Base-by-base conservation (phyloP, 352 stramenopile genomes). In the Phytophthora pistaciae region DNA sequence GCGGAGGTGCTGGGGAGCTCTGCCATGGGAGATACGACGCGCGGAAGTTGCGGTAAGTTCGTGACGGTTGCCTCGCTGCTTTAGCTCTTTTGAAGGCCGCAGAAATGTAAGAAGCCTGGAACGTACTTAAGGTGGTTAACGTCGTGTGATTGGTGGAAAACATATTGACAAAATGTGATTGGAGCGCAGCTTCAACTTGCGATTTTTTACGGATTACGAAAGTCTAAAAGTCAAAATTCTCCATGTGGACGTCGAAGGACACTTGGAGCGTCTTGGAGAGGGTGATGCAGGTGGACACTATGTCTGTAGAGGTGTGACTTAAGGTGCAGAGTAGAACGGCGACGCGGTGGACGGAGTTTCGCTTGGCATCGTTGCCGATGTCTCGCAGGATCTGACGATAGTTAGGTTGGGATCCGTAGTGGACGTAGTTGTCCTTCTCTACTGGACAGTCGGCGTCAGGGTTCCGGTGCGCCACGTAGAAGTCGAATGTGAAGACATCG, bases 321-420 rank as follows among this genome's bases (percentile, higher is more conserved):
- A 16, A 42, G 36, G 36, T 42, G 36, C 36, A 42, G 36, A 42
- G 16, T 21, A 84, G 56, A 25, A 84, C 70, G 0, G 49, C 77
- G 1, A 84, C 70, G 13, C 74, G 58, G 3, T 56, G 25, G 8
- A 50, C 56, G 11, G 16, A 16, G 48, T 31, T 27, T 58, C 23
- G 14, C 18, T 68, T 42, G 3, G 70, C 67, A 1, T 56, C 27
- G 7, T 70, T 18, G 6, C 73, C 77, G 13, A 79, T 54, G 10
- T 60, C 21, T 1, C 27, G 60, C 1, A 84, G 60, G 3, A 52
- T 78, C 1, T n/a, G 14, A 1, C 78, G 31, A 11, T 49, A 20
- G 40, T 77, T 57, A 1, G 74, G 77, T 2, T 71, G 73, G 8
- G 50, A 31, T 7, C 40, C 40, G 58, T 62, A 70, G 25, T 64